Evolutionary conservation across 371 early-diverging fungal genomes (phyloP).

Genomic region (Apophysomyces variabilis): DNA sequence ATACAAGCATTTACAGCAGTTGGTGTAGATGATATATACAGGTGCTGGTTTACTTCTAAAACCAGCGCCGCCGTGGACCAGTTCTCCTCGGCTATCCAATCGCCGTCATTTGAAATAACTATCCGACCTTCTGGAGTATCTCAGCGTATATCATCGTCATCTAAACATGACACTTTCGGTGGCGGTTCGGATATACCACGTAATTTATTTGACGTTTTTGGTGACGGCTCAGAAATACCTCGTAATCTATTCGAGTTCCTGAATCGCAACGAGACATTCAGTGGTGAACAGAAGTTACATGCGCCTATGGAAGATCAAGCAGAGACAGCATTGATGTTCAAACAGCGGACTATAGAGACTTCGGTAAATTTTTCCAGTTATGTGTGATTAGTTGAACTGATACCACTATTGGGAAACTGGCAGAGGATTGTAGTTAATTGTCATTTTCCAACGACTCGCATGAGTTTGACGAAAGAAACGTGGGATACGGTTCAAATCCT

Average conservation of each 20-base stretch:
- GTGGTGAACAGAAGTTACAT: slow-evolving; percentile 58
- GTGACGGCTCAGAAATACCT: slow-evolving; percentile 46
- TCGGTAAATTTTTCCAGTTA: slow-evolving; percentile 47
- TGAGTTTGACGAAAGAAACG: slow-evolving; percentile 58
- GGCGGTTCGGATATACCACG: slow-evolving; percentile 44
- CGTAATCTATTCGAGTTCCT: slow-evolving; percentile 40
- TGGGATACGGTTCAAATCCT: slow-evolving; percentile 74
- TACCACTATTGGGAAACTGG: too few relatives aligned
- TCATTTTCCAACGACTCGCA: slow-evolving; percentile 65
- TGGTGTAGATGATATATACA: slow-evolving; percentile 27
- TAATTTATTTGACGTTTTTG: slow-evolving; percentile 35
- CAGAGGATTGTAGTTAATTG: slow-evolving; percentile 59
- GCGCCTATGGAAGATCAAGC: slow-evolving; percentile 60
- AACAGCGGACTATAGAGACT: slow-evolving; percentile 65
- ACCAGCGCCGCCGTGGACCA: slow-evolving; percentile 12
- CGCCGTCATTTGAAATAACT: slow-evolving; percentile 55
- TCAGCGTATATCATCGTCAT: slow-evolving; percentile 16
- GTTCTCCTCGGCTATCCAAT: slow-evolving; percentile 12
- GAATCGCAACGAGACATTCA: slow-evolving; percentile 36
- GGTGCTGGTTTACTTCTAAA: slow-evolving; percentile 53
- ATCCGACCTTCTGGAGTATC: slow-evolving; percentile 36
- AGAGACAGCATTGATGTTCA: slow-evolving; percentile 66
- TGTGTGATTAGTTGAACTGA: too few relatives aligned
- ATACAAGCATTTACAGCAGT: neutral
- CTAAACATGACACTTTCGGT: slow-evolving; percentile 34